These are phyloP conservation scores for Pseudocercospora crystallina DNA, from an alignment of 2,329 filamentous ascomycete genomes.

Conservation along the genomic window DNA sequence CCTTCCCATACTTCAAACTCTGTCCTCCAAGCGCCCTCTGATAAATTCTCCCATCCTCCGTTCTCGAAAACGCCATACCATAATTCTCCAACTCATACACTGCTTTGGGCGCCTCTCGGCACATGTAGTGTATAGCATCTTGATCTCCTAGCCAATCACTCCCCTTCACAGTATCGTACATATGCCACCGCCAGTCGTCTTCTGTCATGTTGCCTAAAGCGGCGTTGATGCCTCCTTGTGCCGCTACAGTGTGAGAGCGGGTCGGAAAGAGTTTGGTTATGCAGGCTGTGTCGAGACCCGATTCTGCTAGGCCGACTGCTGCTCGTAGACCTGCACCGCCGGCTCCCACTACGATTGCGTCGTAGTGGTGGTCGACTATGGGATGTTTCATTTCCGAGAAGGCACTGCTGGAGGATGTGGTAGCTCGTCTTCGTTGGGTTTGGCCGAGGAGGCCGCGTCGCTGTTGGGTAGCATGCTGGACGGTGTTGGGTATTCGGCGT, in stretches of 20 bases:
- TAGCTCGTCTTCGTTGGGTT: constrained; percentile 30
- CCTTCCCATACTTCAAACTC: constrained; percentile 48
- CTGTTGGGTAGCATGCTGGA: constrained; percentile 13
- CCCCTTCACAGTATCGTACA: constrained; percentile 61
- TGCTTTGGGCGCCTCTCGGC: constrained; percentile 53
- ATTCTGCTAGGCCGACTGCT: constrained; percentile 63
- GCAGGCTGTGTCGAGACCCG: constrained; percentile 65
- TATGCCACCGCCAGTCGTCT: constrained; percentile 61
- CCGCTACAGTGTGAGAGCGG: constrained; percentile 65
- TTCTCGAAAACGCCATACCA: constrained; percentile 55
- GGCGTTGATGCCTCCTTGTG: constrained; percentile 64
- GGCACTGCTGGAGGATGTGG: constrained; percentile 22
- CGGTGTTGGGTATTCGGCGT: constrained; percentile 4
- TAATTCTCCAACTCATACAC: constrained; percentile 58
- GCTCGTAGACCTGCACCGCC: constrained; percentile 64
- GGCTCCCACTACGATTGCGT: constrained; percentile 56
- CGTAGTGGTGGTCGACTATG: constrained; percentile 96
- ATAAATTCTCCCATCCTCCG: constrained; percentile 47
- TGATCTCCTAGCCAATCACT: constrained; percentile 61
- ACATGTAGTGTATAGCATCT: constrained; percentile 62
- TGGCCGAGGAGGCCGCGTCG: constrained; percentile 24
- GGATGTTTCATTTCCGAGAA: constrained; percentile 65
- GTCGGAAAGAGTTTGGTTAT: constrained; percentile 63
- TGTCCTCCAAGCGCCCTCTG: constrained; percentile 52
- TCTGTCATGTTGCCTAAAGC: constrained; percentile 57